Base-by-base conservation (phyloP, 2,329 filamentous ascomycete genomes). In the Aspergillaceae sp. region DNA sequence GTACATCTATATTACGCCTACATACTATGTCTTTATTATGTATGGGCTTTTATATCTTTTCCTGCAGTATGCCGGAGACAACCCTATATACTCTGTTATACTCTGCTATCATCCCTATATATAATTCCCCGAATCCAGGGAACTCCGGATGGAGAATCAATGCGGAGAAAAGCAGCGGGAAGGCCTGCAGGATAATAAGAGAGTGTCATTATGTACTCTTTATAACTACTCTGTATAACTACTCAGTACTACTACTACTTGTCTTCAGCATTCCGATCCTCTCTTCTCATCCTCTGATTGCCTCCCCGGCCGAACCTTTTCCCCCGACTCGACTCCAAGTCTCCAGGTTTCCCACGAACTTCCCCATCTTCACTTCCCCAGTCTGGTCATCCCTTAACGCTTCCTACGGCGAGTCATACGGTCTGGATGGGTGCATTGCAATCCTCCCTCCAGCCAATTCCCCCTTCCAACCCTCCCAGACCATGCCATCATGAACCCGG, bases 401-500 rank as follows among this genome's bases (percentile, higher is more conserved):
- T 38, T 26, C 36, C 9, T 38, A 8, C 19, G 36, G 26, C 19
- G n/a, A 36, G n/a, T n/a, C n/a, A n/a, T 19, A 27, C 11, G 8
- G 11, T 9, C 26, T 38, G 26, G 19, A 38, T 38, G 36, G 36
- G 9, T 27, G 36, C 26, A 38, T 26, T 26, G 36, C 19, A 28
- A 8, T 26, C 6, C 8, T 19, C 19, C 36, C 19, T 11, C 27
- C 36, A 36, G 5, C 34, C 34, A 36, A 11, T 36, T 19, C 26
- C 9, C 9, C 4, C 4, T 2, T 26, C 26, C 26, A 8, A 38
- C 6, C 19, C 19, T 2, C 19, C 19, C 27, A 8, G 48, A 56
- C 54, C 51, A 57, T 51, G 49, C 49, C 49, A 51, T 42, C 51
- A 61, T 62, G 59, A 58, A 60, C 41, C 49, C 54, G 36, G 29